A percentile compares a stretch with the other conserved stretches of the same genome.
Conservation (phyloP, 345 rosid genomes). For the Populus nigra region DNA sequence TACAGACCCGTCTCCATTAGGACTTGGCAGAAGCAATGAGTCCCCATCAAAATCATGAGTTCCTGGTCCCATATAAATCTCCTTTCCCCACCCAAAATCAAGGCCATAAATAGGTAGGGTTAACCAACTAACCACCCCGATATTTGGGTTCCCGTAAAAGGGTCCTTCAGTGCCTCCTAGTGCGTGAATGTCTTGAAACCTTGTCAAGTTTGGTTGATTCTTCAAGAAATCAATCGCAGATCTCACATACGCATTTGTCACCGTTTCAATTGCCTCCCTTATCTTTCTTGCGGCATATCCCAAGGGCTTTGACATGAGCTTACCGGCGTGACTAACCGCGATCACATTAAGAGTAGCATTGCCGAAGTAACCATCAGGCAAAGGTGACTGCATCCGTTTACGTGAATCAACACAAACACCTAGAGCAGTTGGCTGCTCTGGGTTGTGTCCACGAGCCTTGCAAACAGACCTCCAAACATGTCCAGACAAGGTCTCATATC, state of each 20-base stretch:
- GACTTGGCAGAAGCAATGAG: constrained; percentile 37
- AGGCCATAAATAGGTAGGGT: constrained; percentile 49
- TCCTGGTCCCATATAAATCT: constrained; percentile 51
- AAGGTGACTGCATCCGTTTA: constrained; percentile 38
- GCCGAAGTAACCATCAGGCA: constrained; percentile 36
- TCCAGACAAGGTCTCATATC: constrained; percentile 37
- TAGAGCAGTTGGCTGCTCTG: constrained; percentile 46
- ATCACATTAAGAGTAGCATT: constrained; percentile 47
- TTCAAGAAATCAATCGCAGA: constrained; percentile 42
- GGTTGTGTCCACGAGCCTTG: constrained; percentile 36
- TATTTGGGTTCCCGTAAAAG: constrained; percentile 62
- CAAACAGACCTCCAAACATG: constrained; percentile 42
- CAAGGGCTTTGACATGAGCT: constrained; percentile 38
- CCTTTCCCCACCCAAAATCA: constrained; percentile 69
- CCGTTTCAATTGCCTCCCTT: constrained; percentile 40
- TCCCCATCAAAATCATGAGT: constrained; percentile 51
- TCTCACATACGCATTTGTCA: constrained; percentile 36
- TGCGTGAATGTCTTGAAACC: constrained; percentile 53
- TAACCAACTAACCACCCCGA: constrained; percentile 61
- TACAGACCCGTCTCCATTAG: constrained; percentile 28
- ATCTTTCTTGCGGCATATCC: constrained; percentile 40
- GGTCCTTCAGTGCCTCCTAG: constrained; percentile 44
- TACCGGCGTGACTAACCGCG: constrained; percentile 39
- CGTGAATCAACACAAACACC: constrained; percentile 49
- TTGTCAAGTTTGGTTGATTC: constrained; percentile 38